Base-by-base conservation (phyloP, 2,329 filamentous ascomycete genomes). In the Ophiostoma ulmi region DNA sequence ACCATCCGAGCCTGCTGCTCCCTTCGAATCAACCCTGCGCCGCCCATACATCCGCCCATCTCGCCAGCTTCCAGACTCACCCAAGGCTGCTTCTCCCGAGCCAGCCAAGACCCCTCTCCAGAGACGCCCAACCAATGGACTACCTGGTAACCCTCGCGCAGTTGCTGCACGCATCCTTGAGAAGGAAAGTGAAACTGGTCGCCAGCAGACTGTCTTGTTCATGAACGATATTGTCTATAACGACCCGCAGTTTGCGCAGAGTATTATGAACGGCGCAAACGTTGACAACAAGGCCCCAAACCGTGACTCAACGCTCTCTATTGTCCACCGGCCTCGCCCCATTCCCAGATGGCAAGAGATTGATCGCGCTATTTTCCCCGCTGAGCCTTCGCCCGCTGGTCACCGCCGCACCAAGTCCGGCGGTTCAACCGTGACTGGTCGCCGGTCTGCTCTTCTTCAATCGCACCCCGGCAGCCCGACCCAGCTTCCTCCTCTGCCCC, bases 221-320 rank as follows among this genome's bases (percentile, higher is more conserved):
- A 77, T 88, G 68, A 87, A 86, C 72, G 81, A 84, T 68, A 86
- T 87, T 70, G 80, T 85, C 48, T 87, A 87, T 73, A 80, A 87
- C 70, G 80, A 88, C 70, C 84, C 86, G 0, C 77, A 75, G 38
- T 77, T 79, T 1, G 84, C 88, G 1, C 79, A 82, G 69, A 81
- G 79, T 35, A 85, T 87, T 72, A 81, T 87, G 48, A 80, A 82
- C 39, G 81, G 78, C 13, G 82, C 80, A 3, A 78, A 80, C 22
- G 73, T 74, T 1, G 76, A 77, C 63, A 38, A 13, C 31, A 73
- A 75, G 36, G 38, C 58, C 26, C 14, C 71, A 35, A 70, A 72
- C 31, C 70, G 73, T 39, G 69, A 68, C 2, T 85, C 84, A 0
- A 78, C 52, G 7, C n/a, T 58, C 52, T 58, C 52, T 58, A 58